Percentiles rank a stretch among this genome's conserved stretches.
These are phyloP conservation scores for Neurospora crassa DNA, from an alignment of 2,329 filamentous ascomycete genomes.

Conservation along the genomic window DNA sequence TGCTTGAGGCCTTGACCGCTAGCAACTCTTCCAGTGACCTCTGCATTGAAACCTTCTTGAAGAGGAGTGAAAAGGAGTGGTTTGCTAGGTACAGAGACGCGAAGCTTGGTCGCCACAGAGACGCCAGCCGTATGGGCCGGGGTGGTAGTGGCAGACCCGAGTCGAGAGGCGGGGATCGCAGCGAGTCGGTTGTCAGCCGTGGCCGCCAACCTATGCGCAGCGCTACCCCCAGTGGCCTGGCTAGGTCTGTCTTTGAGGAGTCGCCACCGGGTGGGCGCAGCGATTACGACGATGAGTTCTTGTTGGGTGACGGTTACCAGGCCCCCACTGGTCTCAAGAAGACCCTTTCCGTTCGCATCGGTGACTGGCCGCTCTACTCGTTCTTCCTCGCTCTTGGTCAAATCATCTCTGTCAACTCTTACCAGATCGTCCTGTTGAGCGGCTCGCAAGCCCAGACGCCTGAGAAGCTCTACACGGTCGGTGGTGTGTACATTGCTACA, in stretches of 20 bases:
- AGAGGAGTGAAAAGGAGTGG: slow-evolving; percentile 59
- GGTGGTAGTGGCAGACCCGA: slow-evolving; percentile 13
- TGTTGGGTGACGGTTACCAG: slow-evolving; percentile 35
- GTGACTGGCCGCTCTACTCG: slow-evolving; percentile 56
- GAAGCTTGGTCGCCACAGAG: slow-evolving; percentile 42
- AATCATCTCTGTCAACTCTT: slow-evolving; percentile 56
- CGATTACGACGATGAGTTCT: slow-evolving; percentile 25
- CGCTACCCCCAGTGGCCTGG: slow-evolving; percentile 16
- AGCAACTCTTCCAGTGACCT: slow-evolving; percentile 47
- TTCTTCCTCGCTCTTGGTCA: slow-evolving; percentile 52
- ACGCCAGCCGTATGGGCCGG: slow-evolving; percentile 21
- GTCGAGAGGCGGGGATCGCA: slow-evolving; percentile 13
- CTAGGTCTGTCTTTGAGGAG: slow-evolving; percentile 21
- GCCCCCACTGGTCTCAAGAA: slow-evolving; percentile 44
- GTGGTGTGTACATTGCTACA: slow-evolving; percentile 46
- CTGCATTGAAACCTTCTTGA: slow-evolving; percentile 56
- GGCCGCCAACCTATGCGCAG: slow-evolving; percentile 18
- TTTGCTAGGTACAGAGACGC: slow-evolving; percentile 49
- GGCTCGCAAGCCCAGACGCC: slow-evolving; percentile 52
- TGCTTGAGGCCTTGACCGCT: slow-evolving; percentile 41
- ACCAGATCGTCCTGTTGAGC: slow-evolving; percentile 58
- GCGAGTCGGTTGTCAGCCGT: slow-evolving; percentile 17
- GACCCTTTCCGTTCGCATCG: slow-evolving; percentile 41
- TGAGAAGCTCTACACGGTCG: slow-evolving; percentile 49
- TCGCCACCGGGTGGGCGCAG: slow-evolving; percentile 19